Conservation (phyloP, 2,329 filamentous ascomycete genomes). For the Trichophyton verrucosum region DNA sequence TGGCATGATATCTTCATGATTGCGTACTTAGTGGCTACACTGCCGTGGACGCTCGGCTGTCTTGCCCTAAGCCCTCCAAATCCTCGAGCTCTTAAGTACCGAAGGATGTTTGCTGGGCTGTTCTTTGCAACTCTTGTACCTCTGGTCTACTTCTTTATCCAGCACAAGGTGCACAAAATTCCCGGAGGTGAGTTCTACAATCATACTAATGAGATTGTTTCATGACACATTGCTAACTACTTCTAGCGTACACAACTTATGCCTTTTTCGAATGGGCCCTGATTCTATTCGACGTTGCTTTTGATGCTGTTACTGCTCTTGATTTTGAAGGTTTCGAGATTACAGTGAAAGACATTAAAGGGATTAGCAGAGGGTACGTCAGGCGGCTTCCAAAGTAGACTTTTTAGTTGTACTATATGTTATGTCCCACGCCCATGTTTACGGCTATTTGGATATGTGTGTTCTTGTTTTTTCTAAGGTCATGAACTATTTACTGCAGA, state of each 20-base stretch:
- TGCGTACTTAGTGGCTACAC: conserved; percentile 82
- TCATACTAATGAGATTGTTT: background rate
- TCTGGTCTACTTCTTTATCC: conserved; percentile 92
- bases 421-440: conserved; percentile 19
- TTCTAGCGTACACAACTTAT: conserved; percentile 83
- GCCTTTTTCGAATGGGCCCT: conserved; percentile 97
- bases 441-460: conserved; percentile 22
- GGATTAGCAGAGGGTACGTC: conserved; percentile 95
- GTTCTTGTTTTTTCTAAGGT: conserved; percentile 22
- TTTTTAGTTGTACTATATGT: conserved; percentile 40
- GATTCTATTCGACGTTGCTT: conserved; percentile 87
- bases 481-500: conserved; percentile 25
- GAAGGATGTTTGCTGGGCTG: conserved; percentile 66
- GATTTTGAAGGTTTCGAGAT: conserved; percentile 87
- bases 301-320: conserved; percentile 85
- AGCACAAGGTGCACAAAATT: conserved; percentile 92
- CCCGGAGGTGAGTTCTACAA: conserved; percentile 59
- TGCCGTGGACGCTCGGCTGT: conserved; percentile 91
- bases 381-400: conserved; percentile 81
- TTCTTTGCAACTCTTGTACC: conserved; percentile 90
- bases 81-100: conserved; percentile 67
- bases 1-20: conserved; percentile 99
- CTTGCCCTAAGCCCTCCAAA: conserved; percentile 79
- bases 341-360: conserved; percentile 76
- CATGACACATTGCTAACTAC: conserved; percentile 5